A percentile compares a stretch with the other conserved stretches of the same genome.
phyloP scores from a whole-genome alignment of 495 filamentous ascomycete genomes.

The Xeromyces bisporus region DNA sequence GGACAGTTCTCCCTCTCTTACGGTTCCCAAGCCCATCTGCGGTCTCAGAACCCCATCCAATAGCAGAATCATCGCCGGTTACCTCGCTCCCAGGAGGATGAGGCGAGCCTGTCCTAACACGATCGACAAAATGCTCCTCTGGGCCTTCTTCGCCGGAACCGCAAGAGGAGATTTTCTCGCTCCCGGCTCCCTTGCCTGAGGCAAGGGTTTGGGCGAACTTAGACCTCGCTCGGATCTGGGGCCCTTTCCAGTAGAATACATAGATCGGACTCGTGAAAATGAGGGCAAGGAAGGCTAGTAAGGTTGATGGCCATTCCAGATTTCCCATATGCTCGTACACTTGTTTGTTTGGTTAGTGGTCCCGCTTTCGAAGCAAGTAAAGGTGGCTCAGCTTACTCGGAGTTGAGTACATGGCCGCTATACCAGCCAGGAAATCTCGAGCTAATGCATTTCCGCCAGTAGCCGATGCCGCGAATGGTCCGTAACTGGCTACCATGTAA shows the following conservation, averaged over 20 bases:
- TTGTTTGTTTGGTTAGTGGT: background rate
- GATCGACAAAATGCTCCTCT: constrained; percentile 10
- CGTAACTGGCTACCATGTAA: constrained; percentile 40
- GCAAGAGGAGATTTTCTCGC: constrained; percentile 12
- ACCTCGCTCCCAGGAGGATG: too few species aligned
- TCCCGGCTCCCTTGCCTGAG: constrained; percentile 12
- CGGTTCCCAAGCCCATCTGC: too few species aligned
- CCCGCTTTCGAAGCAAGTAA: background rate
- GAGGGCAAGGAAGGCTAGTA: constrained; percentile 26
- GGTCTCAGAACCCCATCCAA: too few species aligned
- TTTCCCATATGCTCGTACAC: constrained; percentile 20
- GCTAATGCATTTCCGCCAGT: constrained; percentile 44
- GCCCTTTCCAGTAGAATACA: constrained; percentile 33
- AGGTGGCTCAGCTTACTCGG: constrained; percentile 6
- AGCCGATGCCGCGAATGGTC: constrained; percentile 53
- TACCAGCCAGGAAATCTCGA: constrained; percentile 20
- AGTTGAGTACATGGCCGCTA: constrained; percentile 19
- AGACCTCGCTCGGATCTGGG: constrained; percentile 25
- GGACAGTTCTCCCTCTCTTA: too few species aligned
- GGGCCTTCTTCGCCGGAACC: constrained; percentile 17
- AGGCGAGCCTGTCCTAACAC: too few species aligned
- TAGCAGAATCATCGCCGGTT: too few species aligned
- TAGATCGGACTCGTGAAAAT: constrained; percentile 30
- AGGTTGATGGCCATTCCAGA: constrained; percentile 26
- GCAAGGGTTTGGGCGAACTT: constrained; percentile 24